A percentile compares a stretch with the other conserved stretches of the same genome.
Evolutionary conservation across 2,329 filamentous ascomycete genomes (phyloP).

Genomic region (Pseudogymnoascus sp.): DNA sequence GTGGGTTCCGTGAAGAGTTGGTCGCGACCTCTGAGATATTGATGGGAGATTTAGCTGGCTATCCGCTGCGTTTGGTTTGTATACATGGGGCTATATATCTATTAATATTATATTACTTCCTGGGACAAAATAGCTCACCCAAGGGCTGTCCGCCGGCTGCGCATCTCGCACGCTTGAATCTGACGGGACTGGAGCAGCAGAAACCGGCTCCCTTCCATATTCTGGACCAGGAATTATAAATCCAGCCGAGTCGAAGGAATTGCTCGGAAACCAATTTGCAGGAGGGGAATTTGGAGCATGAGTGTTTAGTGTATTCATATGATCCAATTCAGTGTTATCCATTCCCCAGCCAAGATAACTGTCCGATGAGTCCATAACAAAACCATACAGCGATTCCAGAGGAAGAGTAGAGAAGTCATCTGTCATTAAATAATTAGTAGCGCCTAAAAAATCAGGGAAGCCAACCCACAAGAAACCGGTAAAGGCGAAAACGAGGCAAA

Average conservation of each 20-base stretch:
- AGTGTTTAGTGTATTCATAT: conserved; percentile 12
- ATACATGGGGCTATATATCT: conserved; percentile 15
- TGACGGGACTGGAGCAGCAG: neutral
- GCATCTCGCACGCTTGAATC: conserved; percentile 10
- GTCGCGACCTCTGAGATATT: conserved; percentile 12
- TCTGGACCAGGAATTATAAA: neutral
- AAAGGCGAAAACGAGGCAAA: neutral
- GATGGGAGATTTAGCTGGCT: conserved; percentile 14
- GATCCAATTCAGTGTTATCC: conserved; percentile 13
- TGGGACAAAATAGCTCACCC: conserved; percentile 11
- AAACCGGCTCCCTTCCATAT: neutral
- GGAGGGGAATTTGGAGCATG: conserved; percentile 14
- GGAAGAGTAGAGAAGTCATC: conserved; percentile 15
- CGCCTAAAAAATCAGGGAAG: neutral
- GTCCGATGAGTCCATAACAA: conserved; percentile 15
- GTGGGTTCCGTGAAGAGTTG: conserved; percentile 12
- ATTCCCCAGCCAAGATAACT: conserved; percentile 17
- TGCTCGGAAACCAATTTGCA: conserved; percentile 12
- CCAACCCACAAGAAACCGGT: neutral
- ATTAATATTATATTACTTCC: neutral
- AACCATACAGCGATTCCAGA: conserved; percentile 15
- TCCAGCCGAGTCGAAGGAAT: neutral
- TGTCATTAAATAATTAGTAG: conserved; percentile 5
- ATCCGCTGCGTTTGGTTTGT: conserved; percentile 16
- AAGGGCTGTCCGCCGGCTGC: conserved; percentile 15